phyloP scores from a whole-genome alignment of 2,329 filamentous ascomycete species.

The Phyllosticta capitalensis region DNA sequence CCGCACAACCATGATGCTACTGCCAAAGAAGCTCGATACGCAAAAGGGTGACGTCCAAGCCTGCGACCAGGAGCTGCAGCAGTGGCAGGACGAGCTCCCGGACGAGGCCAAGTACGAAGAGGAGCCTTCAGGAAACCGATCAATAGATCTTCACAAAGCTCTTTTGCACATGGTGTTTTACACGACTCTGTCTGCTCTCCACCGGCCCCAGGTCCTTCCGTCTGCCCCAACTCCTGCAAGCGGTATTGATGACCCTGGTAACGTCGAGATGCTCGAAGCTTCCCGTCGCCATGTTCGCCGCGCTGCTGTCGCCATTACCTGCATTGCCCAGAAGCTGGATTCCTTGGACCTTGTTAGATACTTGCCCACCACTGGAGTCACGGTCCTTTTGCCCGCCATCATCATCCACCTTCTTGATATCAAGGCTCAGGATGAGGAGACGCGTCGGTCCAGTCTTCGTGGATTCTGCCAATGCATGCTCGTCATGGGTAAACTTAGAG shows the following conservation, averaged over 20 bases:
- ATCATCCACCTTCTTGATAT: slow-evolving; percentile 91
- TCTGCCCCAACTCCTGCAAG: slow-evolving; percentile 43
- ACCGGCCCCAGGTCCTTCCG: slow-evolving; percentile 82
- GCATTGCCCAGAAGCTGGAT: slow-evolving; percentile 70
- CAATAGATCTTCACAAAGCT: slow-evolving; percentile 66
- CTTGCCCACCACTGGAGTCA: slow-evolving; percentile 82
- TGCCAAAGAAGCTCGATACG: slow-evolving; percentile 79
- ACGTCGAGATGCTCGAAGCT: slow-evolving; percentile 66
- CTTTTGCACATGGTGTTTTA: slow-evolving; percentile 89
- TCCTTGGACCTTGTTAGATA: slow-evolving; percentile 63
- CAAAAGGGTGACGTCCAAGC: slow-evolving; percentile 68
- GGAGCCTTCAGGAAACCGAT: slow-evolving; percentile 48
- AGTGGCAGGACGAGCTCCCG: slow-evolving; percentile 67
- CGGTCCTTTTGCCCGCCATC: slow-evolving; percentile 81
- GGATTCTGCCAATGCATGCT: slow-evolving; percentile 90
- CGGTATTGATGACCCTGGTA: slow-evolving; percentile 28
- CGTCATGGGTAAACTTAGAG: slow-evolving; percentile 76
- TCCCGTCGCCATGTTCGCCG: slow-evolving; percentile 75
- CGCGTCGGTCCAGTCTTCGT: slow-evolving; percentile 62
- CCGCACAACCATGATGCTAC: slow-evolving; percentile 73
- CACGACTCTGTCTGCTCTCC: slow-evolving; percentile 81
- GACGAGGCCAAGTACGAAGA: slow-evolving; percentile 61
- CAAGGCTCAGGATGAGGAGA: slow-evolving; percentile 66
- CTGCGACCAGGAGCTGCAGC: slow-evolving; percentile 69
- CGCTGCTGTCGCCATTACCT: slow-evolving; percentile 76